Base-by-base conservation (phyloP, 2,329 filamentous ascomycete species). In the Cyanodermella asteris region DNA sequence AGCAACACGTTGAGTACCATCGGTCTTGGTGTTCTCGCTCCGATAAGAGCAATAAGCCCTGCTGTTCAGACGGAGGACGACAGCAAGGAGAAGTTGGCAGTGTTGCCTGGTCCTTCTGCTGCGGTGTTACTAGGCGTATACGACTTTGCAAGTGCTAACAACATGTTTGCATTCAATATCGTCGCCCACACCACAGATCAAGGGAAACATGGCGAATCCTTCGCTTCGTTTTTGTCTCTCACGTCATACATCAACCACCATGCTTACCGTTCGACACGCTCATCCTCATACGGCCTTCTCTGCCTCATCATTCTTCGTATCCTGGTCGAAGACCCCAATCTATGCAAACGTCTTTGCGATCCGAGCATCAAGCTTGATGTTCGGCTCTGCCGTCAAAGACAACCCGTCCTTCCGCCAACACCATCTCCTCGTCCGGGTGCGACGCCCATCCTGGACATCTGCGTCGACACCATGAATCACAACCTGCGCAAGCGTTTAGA, bases 191-290 rank as follows among this genome's bases (percentile, higher is more conserved):
- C 62, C 5, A 49, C 68, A 1, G 66, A 70, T 14, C 50, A 48
- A 24, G 72, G 72, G 36, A 64, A 59, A 20, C 58, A 65, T 22
- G 71, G 84, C 38, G 63, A 72, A 2, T 75, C 82, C 0, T 71
- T 97, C 33, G 68, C 73, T 23, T 71, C 66, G 36, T 90, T 84
- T 42, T 54, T 94, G 15, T 94, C 84, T 0, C 58, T 91, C 21
- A 76, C 77, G 4, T 94, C 84, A 3, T 97, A 97, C 47, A 62
- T 94, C 16, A 64, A 91, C 24, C 82, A 93, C 38, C 84, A 97
- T 49, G 82, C 87, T 2, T 75, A 93, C 46, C 67, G 87, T 12
- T 90, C 80, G 4, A 47, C 59, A 16, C 65, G 87, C 33, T 68
- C 77, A 8, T 67, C 77, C 1, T 61, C 77, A 32, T 97, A 97